Evolutionary conservation across 2,329 filamentous ascomycete genomes (phyloP).

Genomic region (Aspergillus aculeatus): DNA sequence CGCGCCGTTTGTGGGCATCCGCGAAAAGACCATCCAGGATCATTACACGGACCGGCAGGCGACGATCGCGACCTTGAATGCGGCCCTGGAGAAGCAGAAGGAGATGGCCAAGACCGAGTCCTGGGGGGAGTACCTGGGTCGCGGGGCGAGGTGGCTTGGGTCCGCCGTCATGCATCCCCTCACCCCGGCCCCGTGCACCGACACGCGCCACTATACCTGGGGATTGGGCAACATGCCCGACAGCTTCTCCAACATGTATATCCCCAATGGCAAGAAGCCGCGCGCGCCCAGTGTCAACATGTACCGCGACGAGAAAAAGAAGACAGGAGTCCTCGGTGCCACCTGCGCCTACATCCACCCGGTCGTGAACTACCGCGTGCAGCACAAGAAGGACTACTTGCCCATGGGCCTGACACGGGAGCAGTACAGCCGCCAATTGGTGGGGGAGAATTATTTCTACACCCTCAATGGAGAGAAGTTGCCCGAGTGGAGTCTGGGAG

Average conservation of each 20-base stretch:
- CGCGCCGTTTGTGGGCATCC: constrained; percentile 3
- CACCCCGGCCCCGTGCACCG: not conserved
- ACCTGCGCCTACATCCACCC: not conserved
- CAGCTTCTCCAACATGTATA: not conserved
- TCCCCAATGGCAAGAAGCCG: not conserved
- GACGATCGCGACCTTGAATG: not conserved
- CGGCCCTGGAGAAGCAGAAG: not conserved
- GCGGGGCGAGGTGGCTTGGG: not conserved
- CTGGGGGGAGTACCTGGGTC: not conserved
- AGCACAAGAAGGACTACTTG: not conserved
- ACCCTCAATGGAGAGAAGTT: not conserved
- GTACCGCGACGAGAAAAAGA: not conserved
- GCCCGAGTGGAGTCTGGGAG: not conserved
- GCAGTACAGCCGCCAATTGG: not conserved
- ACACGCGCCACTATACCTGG: not conserved
- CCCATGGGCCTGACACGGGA: not conserved
- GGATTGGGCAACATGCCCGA: not conserved
- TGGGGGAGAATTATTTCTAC: not conserved
- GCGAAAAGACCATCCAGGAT: not conserved
- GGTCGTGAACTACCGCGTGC: not conserved
- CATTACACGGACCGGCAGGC: not conserved
- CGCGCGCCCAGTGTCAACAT: not conserved
- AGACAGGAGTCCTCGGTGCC: not conserved
- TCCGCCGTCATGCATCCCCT: not conserved
- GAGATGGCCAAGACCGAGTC: not conserved